Evolutionary conservation across 2,329 filamentous ascomycete genomes (phyloP), one percentile per base, ranked within the genome.

Genomic region (Pseudocercospora ulei): DNA sequence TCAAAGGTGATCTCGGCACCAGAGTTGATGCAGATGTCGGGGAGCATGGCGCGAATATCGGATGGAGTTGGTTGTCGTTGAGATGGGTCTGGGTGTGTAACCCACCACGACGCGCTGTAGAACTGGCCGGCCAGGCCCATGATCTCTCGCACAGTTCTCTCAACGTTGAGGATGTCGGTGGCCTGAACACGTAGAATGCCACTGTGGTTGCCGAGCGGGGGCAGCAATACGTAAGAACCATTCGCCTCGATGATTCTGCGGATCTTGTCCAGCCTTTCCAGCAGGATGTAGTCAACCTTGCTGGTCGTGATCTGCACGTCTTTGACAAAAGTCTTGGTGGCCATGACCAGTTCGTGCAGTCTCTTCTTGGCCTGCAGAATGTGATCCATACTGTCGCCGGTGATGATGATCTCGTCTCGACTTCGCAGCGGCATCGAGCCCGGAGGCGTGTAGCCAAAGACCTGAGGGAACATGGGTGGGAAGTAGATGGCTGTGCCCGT

Each of bases 401-500:
- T 96, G 56, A 98, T 94, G 62, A 90, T 93, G 45, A 98, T 84
- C 57, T 95, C 82, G 57, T 86, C 79, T 20, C 88, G 81, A 36
- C 86, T 83, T 51, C 90, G 78, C 42, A 83, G 77, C 39, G 76
- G 76, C 23, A 59, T 46, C 12, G 86, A 86, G 49, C 82, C 84
- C 5, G 77, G 76, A 1, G 88, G 87, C 37, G 79, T 83, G 61
- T 94, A 98, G 43, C 84, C 82, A 58, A 90, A 95, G 49, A 95
- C 79, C 43, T 81, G 78, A 8, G 88, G 87, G 59, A 96, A 96
- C 1, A 88, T 82, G 5, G 87, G 86, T 17, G 90, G 90, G 58
- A 98, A 96, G 66, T 98, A 98, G 55, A 98, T 96, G 48, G 90
- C 88, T 5, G 90, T 96, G 55, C 87, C 85, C 8, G 90, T 96